phyloP scores from a whole-genome alignment of 1,139 yeast genomes.

The Kodamaea sp. region DNA sequence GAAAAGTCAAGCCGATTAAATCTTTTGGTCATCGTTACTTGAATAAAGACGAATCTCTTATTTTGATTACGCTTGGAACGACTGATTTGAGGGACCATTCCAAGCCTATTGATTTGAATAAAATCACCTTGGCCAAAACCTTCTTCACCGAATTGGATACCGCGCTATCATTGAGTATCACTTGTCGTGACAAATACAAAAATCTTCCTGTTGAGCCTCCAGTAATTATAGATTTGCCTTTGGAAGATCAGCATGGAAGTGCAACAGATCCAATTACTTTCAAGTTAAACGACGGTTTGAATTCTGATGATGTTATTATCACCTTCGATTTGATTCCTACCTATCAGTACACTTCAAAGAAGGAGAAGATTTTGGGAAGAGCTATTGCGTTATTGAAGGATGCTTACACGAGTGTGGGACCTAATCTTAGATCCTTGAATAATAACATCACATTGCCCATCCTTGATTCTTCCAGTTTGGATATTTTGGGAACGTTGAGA shows the following conservation, averaged over 20 bases:
- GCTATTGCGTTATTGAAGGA: slow-evolving; percentile 77
- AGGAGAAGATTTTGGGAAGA: slow-evolving; percentile 68
- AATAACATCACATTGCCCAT: slow-evolving; percentile 76
- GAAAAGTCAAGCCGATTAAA: slow-evolving; percentile 56
- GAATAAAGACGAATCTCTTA: slow-evolving; percentile 60
- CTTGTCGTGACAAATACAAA: slow-evolving; percentile 48
- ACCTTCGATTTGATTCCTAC: slow-evolving; percentile 94
- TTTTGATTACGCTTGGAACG: slow-evolving; percentile 82
- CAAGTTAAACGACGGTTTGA: slow-evolving; percentile 52
- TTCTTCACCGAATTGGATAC: slow-evolving; percentile 85
- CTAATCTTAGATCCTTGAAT: slow-evolving; percentile 66
- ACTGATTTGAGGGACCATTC: slow-evolving; percentile 67
- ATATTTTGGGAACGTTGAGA: slow-evolving; percentile 72
- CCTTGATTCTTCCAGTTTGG: slow-evolving; percentile 68
- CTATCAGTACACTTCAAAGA: slow-evolving; percentile 47
- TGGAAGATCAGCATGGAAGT: slow-evolving; percentile 74
- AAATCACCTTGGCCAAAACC: slow-evolving; percentile 72
- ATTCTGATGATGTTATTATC: slow-evolving; percentile 58
- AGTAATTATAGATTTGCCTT: slow-evolving; percentile 73
- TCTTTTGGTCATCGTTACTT: slow-evolving; percentile 86
- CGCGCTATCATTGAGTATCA: slow-evolving; percentile 75
- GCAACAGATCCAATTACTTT: slow-evolving; percentile 84
- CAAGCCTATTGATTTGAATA: slow-evolving; percentile 69
- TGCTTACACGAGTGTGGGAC: slow-evolving; percentile 70
- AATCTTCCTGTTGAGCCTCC: slow-evolving; percentile 61